Base-by-base conservation (phyloP, 768 basidiomycete species). In the Termitomyces sp. region DNA sequence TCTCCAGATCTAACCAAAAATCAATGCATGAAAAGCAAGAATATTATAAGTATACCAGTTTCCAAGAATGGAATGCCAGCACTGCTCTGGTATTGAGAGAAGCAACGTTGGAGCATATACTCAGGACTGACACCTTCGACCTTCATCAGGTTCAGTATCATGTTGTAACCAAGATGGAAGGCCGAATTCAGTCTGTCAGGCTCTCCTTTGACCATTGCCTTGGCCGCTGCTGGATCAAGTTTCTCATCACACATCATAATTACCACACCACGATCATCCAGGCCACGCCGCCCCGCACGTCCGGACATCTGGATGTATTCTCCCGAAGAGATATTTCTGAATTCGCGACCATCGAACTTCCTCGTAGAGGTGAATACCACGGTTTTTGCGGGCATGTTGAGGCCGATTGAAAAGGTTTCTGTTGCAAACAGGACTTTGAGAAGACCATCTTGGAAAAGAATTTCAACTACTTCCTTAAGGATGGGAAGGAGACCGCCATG, bases 241-340 rank as follows among this genome's bases (percentile, higher is more conserved):
- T 96, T 98, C 77, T 98, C 95, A 73, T 98, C 97, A 72, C 91
- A 92, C 97, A 99, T 98, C 94, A 99, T 92, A 67, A 99, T 98
- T 56, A 99, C 97, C 53, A 98, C 94, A 57, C 97, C 97, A 20
- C 97, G 87, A 63, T 98, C 96, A 72, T 99, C 97, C 61, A 98
- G 77, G 45, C 97, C 97, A 76, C 97, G 87, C 68, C 97, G 89
- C 64, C 97, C 97, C 2, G 97, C 97, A 60, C 97, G 92, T 59
- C 97, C 97, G 0, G 94, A 96, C 97, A 99, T 99, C 70, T 99
- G 97, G 68, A 98, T 97, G 73, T 99, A 99, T 81, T 99, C 97
- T 60, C 96, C 91, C 0, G 89, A 91, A 0, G 94, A 94, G 37
- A 99, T 79, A 70, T 93, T 93, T 32, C 97, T 84, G 78, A 97